Conservation (phyloP, 2,329 filamentous ascomycete species). For the Daldinia eschscholtzii region DNA sequence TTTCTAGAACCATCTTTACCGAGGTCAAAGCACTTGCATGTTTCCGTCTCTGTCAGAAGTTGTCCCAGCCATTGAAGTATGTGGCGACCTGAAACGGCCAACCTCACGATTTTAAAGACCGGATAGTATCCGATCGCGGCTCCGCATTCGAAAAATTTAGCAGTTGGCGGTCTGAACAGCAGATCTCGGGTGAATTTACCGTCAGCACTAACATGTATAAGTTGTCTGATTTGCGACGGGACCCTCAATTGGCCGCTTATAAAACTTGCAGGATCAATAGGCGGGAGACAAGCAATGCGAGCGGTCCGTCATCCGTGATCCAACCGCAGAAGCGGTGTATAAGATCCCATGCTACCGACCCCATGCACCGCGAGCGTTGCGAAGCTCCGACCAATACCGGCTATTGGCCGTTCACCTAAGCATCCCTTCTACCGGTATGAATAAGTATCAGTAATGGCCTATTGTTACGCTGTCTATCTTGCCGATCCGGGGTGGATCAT, state of each 20-base stretch:
- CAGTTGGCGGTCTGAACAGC: constrained; percentile 14
- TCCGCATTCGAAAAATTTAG: constrained; percentile 11
- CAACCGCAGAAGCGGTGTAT: constrained; percentile 41
- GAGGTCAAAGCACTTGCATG: neutral
- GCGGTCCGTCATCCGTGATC: constrained; percentile 26
- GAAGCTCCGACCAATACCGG: constrained; percentile 4
- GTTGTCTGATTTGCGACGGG: constrained; percentile 25
- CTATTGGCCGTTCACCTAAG: constrained; percentile 35
- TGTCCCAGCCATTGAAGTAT: neutral
- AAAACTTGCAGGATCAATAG: constrained; percentile 24
- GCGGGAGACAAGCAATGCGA: constrained; percentile 19
- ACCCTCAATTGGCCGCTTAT: constrained; percentile 21
- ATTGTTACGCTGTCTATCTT: constrained; percentile 18
- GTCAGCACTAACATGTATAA: constrained; percentile 39
- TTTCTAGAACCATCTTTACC: neutral
- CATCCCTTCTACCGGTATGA: constrained; percentile 4
- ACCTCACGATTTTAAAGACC: constrained; percentile 7
- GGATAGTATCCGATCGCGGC: constrained; percentile 15
- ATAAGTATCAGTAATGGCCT: constrained; percentile 8
- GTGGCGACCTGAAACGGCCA: constrained; percentile 1
- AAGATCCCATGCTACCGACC: constrained; percentile 24
- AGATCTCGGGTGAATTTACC: constrained; percentile 18
- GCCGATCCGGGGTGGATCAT: constrained; percentile 33
- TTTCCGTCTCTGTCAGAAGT: neutral
- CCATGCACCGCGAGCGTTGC: constrained; percentile 16